A percentile compares a stretch with the other conserved stretches of the same genome.
These are phyloP conservation scores for Fusarium secorum DNA, from an alignment of 2,329 filamentous ascomycete species.

Conservation along the genomic window DNA sequence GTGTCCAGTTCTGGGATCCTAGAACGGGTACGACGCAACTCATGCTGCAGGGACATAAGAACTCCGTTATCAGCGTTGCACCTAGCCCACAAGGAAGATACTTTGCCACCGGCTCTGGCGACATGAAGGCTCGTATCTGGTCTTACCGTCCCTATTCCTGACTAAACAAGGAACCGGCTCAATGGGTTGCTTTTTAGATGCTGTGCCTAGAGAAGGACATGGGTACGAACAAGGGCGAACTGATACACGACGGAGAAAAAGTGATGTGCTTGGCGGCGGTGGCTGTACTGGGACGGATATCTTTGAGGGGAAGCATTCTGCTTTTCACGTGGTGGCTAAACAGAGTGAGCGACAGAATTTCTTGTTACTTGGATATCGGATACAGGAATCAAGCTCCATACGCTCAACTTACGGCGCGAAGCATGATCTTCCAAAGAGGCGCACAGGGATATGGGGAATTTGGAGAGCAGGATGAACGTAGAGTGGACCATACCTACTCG, in stretches of 20 bases:
- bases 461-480: slow-evolving; percentile 34
- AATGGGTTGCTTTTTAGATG: slow-evolving; percentile 26
- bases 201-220: slow-evolving; percentile 5
- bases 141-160: slow-evolving; percentile 68
- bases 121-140: slow-evolving; percentile 98
- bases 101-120: slow-evolving; percentile 96
- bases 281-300: slow-evolving; percentile 21
- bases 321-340: slow-evolving; percentile 18
- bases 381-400: slow-evolving; percentile 25
- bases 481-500: slow-evolving; percentile 28
- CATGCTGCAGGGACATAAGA: slow-evolving; percentile 99
- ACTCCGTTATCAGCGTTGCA: slow-evolving; percentile 96
- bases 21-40: slow-evolving; percentile 92
- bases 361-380: slow-evolving; percentile 38
- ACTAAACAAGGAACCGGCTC: slow-evolving; percentile 32
- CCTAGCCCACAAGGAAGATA: slow-evolving; percentile 87
- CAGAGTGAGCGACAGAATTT: slow-evolving; percentile 31
- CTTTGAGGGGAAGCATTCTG: slow-evolving; percentile 8
- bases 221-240: slow-evolving; percentile 15
- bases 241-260: slow-evolving; percentile 17
- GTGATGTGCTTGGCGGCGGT: not conserved
- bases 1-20: slow-evolving; percentile 99
- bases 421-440: slow-evolving; percentile 39
- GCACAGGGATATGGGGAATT: slow-evolving; percentile 40
- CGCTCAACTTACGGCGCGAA: slow-evolving; percentile 31